phyloP scores from a whole-genome alignment of 2,329 filamentous ascomycete species.

The Setomelanomma holmii region DNA sequence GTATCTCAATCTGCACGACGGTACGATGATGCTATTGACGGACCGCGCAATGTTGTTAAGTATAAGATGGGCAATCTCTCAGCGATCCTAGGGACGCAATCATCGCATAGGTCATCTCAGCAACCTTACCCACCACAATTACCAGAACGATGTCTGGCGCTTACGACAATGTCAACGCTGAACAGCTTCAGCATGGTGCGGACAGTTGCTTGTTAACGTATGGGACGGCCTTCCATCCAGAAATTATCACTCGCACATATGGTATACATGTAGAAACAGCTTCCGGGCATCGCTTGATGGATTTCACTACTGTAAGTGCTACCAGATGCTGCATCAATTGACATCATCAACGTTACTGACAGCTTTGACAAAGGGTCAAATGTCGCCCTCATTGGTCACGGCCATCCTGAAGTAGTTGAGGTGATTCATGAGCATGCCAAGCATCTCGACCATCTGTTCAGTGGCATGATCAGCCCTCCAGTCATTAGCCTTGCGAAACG shows the following conservation, averaged over 20 bases:
- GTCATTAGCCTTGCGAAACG: slow-evolving; percentile 42
- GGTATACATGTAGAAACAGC: slow-evolving; percentile 40
- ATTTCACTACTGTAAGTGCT: slow-evolving; percentile 11
- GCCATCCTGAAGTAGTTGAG: slow-evolving; percentile 42
- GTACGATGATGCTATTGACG: no score
- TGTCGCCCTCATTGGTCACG: slow-evolving; percentile 40
- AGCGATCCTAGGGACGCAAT: no score
- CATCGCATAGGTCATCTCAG: no score
- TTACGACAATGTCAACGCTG: slow-evolving; percentile 20
- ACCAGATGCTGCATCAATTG: no score
- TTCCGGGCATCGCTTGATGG: slow-evolving; percentile 41
- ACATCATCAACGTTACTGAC: background rate
- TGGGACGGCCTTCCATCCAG: slow-evolving; percentile 34
- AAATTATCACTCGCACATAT: slow-evolving; percentile 38
- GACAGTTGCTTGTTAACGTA: slow-evolving; percentile 29
- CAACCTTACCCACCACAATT: no score
- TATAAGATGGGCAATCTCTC: no score
- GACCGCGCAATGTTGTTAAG: background rate
- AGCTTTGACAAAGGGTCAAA: slow-evolving; percentile 22
- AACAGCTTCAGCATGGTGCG: slow-evolving; percentile 30
- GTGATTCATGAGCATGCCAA: slow-evolving; percentile 35
- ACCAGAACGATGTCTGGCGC: slow-evolving; percentile 17
- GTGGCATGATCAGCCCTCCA: slow-evolving; percentile 45
- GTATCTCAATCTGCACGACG: background rate
- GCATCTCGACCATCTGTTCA: slow-evolving; percentile 44